phyloP scores from a whole-genome alignment of 345 rosid species.

The Eucalyptus cloeziana region DNA sequence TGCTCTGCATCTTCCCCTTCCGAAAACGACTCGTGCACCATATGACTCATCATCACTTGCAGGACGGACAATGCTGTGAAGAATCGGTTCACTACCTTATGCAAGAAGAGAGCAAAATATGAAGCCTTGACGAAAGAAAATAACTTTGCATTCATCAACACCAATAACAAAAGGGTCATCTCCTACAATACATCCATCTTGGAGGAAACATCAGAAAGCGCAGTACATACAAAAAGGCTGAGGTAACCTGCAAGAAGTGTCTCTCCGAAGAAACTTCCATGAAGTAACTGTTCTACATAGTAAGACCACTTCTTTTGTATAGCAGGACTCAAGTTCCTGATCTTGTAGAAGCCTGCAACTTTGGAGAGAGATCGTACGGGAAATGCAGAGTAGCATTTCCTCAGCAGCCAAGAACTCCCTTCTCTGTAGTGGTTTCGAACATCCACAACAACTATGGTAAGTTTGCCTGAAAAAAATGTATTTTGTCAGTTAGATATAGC shows the following conservation, averaged over 20 bases:
- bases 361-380: conserved; percentile 38
- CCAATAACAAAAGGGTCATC: conserved; percentile 65
- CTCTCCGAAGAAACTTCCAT: background rate
- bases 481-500: background rate
- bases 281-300: background rate
- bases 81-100: conserved; percentile 86
- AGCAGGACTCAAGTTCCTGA: conserved; percentile 50
- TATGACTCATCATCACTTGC: background rate
- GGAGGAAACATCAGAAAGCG: conserved; percentile 26
- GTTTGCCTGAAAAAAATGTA: background rate
- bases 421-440: conserved; percentile 50
- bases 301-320: background rate
- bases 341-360: conserved; percentile 20
- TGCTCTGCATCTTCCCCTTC: background rate
- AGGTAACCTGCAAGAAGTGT: conserved; percentile 22
- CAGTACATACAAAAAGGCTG: conserved; percentile 37
- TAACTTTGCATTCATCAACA: conserved; percentile 29
- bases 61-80: conserved; percentile 99
- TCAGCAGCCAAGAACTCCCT: conserved; percentile 56
- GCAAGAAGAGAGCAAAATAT: conserved; percentile 93
- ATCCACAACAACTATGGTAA: background rate
- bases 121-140: conserved; percentile 91
- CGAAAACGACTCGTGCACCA: background rate
- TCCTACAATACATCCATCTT: conserved; percentile 19
- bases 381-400: conserved; percentile 12